Evolutionary conservation across 2,329 filamentous ascomycete genomes (phyloP), one percentile per base, ranked within the genome.

Genomic region (Graphilbum sp.): DNA sequence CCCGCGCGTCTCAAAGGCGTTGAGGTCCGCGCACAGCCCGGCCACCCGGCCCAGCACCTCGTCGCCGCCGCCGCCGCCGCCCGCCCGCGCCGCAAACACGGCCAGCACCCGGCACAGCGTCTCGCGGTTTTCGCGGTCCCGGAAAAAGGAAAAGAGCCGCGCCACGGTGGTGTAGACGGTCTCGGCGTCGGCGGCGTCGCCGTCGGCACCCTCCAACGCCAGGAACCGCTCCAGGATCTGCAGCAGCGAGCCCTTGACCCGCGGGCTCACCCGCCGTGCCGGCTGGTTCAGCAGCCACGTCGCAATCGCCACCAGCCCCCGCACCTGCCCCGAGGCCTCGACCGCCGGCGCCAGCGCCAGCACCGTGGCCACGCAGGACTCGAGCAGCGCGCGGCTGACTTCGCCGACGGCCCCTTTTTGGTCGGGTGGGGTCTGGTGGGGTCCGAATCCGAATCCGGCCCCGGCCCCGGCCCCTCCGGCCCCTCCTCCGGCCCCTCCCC

Each of bases 101-200:
- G 66, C 57, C 8, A 96, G 60, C 4, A 93, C 79, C 33, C 75
- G 67, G 15, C 80, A 81, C 21, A 96, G 60, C 1, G 83, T 67
- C 44, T 76, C 66, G 39, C 90, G 72, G 51, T 85, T 92, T 32
- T 72, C 62, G 32, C 76, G 70, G 54, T 96, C 87, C 48, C 77
- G 83, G 62, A 96, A 88, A 53, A 87, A 94, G 39, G 84, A 82
- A 52, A 94, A 96, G 25, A 96, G 68, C 0, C 82, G 77, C 4
- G 82, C 79, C 10, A 90, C 59, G 0, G 83, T 83, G 34, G 73
- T 64, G 52, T 81, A 93, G 1, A 92, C 72, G 27, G n/a, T n/a
- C n/a, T n/a, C 70, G 66, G 33, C 67, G 60, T 35, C 72, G 72
- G 15, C 88, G 27, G 19, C 25, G 7, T 17, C 66, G 42, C 68